Evolutionary conservation across 805 yeast species (phyloP).

Genomic region (Ogataea angusta): DNA sequence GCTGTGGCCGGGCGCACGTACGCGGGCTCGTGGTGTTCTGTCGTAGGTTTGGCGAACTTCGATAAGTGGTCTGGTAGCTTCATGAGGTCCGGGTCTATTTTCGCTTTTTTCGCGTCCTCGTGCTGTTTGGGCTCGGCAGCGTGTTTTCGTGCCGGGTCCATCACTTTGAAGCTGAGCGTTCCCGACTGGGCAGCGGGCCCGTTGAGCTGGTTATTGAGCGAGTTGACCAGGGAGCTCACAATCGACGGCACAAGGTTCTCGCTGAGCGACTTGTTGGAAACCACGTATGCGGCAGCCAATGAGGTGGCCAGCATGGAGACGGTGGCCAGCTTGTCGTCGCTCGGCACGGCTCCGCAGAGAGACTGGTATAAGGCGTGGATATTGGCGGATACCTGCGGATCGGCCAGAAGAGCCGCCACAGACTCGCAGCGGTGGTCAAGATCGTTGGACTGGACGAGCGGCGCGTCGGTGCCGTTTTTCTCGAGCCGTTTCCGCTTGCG

Average conservation of each 20-base stretch:
- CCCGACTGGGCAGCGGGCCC: slow-evolving; percentile 9
- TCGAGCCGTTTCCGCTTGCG: slow-evolving; percentile 58
- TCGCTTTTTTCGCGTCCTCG: slow-evolving; percentile 6
- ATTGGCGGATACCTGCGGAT: slow-evolving; percentile 9
- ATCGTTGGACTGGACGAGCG: background rate
- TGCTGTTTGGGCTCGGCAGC: slow-evolving; percentile 13
- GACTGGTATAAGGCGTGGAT: slow-evolving; percentile 21
- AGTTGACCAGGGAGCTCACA: slow-evolving; percentile 18
- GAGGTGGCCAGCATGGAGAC: slow-evolving; percentile 36
- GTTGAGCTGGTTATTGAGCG: slow-evolving; percentile 15
- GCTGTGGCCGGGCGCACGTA: slow-evolving; percentile 1
- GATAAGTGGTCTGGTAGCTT: slow-evolving; percentile 10
- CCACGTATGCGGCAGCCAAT: slow-evolving; percentile 37
- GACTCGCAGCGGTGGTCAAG: slow-evolving; percentile 6
- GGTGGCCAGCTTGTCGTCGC: slow-evolving; percentile 6
- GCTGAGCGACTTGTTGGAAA: slow-evolving; percentile 21
- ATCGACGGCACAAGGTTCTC: slow-evolving; percentile 20
- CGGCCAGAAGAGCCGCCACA: slow-evolving; percentile 14
- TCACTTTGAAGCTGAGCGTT: slow-evolving; percentile 13
- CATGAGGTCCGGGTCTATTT: slow-evolving; percentile 6
- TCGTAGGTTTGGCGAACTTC: slow-evolving; percentile 12
- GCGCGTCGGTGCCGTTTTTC: slow-evolving; percentile 30
- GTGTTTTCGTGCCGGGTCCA: slow-evolving; percentile 5
- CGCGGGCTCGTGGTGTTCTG: background rate
- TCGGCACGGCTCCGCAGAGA: slow-evolving; percentile 30